These are phyloP conservation scores for Corymbia calophylla DNA, from an alignment of 441 rosid genomes.

Conservation along the genomic window DNA sequence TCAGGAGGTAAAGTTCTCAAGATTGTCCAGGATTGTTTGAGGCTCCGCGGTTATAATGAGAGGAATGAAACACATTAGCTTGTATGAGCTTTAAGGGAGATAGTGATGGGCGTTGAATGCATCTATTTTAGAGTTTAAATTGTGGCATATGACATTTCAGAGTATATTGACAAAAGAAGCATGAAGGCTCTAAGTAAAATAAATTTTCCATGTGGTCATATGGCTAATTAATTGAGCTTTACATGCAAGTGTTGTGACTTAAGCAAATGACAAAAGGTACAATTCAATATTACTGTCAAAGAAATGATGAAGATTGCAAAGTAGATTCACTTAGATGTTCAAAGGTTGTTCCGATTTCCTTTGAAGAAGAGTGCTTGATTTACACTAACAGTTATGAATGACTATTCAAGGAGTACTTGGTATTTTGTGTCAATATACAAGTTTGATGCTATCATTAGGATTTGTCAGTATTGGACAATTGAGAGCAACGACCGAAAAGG, in stretches of 20 bases:
- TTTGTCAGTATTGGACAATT: too few species aligned
- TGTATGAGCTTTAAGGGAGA: neutral
- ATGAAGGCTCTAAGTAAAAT: neutral
- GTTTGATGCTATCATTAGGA: neutral
- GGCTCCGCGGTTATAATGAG: neutral
- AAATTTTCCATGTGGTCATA: neutral
- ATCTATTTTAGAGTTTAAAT: neutral
- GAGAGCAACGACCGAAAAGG: too few species aligned
- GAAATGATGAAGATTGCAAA: too few species aligned
- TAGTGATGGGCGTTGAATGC: accelerated
- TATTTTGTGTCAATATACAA: too few species aligned
- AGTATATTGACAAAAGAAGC: too few species aligned
- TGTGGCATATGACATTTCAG: neutral
- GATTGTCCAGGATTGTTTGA: accelerated
- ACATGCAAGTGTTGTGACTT: neutral
- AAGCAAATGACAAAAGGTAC: neutral
- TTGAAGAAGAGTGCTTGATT: neutral
- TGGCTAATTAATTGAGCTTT: neutral
- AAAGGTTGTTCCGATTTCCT: neutral
- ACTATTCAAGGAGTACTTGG: neutral
- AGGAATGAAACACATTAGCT: neutral
- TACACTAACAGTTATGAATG: too few species aligned
- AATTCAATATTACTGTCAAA: accelerated
- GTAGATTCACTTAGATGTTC: neutral
- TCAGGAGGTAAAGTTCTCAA: neutral